Evolutionary conservation across 140 eudicot species (phyloP), one percentile per base, ranked within the genome.

Genomic region (Cichorium intybus): DNA sequence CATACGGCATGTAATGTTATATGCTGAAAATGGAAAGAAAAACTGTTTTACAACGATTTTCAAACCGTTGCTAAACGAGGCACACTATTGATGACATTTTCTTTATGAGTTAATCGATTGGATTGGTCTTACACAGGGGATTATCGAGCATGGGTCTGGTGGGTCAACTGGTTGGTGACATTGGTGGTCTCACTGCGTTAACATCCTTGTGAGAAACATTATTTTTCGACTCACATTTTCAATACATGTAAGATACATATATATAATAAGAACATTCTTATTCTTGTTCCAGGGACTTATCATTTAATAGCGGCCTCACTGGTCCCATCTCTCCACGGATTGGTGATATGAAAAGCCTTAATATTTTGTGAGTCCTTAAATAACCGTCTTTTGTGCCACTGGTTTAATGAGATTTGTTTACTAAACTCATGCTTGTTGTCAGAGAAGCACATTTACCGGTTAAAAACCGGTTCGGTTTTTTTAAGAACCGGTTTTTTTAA

Each of bases 141-240:
- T 74, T 93, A 62, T 93, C 99, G 2, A 88, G 90, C 47, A 88
- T 85, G 95, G 93, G 89, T 52, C 74, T 93, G 9, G 78, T 77
- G 12, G 99, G 99, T 20, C 77, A 76, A 68, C 78, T 93, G 14
- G 83, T 81, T 8, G 94, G 97, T 20, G 97, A 93, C 68, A 88
- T 93, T 71, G 99, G 95, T 14, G 97, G 85, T 6, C 95, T 93
- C 68, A 77, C 79, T 17, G 88, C 84, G 27, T 50, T 93, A 50
- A 73, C 77, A 64, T 82, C 97, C 69, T 71, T 93, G 99, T 93
- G 66, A 79, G 97, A 26, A 59, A 59, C 69, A 58, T 70, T 20
- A 47, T 24, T 16, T 29, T 41, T 20, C 12, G 2, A 51, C 57
- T 28, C 49, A 15, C 52, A 15, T 41, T 59, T 60, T 23, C 16